These are phyloP conservation scores for Lactuca sativa DNA, from an alignment of 129 eudicot genomes.

Conservation along the genomic window DNA sequence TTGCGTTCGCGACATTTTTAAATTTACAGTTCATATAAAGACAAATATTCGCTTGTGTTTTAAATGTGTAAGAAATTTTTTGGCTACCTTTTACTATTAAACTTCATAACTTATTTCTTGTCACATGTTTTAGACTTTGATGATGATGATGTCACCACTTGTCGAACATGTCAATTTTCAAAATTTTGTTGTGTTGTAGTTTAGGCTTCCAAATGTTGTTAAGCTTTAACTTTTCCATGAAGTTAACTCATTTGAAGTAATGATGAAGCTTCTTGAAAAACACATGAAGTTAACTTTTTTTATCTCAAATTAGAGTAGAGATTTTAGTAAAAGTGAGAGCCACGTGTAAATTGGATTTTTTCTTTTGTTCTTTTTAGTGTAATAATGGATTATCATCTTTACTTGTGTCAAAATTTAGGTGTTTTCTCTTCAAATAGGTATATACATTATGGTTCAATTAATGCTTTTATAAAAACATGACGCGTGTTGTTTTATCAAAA, in stretches of 20 bases:
- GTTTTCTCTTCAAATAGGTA: neutral
- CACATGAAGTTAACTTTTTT: neutral
- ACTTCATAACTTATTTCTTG: neutral
- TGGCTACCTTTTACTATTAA: neutral
- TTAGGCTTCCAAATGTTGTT: neutral
- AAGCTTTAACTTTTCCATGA: conserved; percentile 4
- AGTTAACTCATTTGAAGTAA: conserved; percentile 12
- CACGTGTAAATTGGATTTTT: conserved; percentile 4
- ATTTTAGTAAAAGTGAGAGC: conserved; percentile 8
- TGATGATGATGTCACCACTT: conserved; percentile 32
- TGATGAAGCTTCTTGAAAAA: conserved; percentile 5
- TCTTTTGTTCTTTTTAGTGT: conserved; percentile 9
- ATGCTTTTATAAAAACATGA: conserved; percentile 5
- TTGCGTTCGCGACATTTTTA: neutral
- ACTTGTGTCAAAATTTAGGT: neutral
- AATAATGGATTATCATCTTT: conserved; percentile 6
- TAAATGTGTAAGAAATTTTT: conserved; percentile 7
- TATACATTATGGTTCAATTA: neutral
- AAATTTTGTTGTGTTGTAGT: conserved; percentile 6
- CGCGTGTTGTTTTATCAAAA: neutral
- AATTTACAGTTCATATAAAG: conserved; percentile 17
- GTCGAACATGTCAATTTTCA: neutral
- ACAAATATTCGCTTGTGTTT: conserved; percentile 12
- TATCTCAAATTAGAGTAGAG: conserved; percentile 6
- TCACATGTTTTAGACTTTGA: neutral